Evolutionary conservation across 768 basidiomycete genomes (phyloP), one percentile per base, ranked within the genome.

Genomic region (Lactifluus piperatus): DNA sequence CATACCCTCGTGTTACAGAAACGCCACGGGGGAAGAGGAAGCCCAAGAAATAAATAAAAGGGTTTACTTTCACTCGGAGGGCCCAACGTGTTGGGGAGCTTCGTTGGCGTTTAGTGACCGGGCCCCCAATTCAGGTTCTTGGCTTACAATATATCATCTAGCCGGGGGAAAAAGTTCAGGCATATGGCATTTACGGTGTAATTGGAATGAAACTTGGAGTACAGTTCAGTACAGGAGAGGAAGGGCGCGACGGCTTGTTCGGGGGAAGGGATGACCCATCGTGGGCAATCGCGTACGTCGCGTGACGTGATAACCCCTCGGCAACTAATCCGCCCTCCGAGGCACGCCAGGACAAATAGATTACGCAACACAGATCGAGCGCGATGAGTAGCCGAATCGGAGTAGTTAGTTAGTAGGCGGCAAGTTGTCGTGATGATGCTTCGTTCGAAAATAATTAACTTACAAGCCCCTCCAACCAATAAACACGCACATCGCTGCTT

Each of bases 331-430:
- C 8, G 10, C 7, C n/a, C 7, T 57, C 56, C 56, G 56, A 51
- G 56, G 56, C 41, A 57, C 46, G n/a, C 48, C 8, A 48, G 49
- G 48, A 13, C 18, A 26, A 50, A 57, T 11, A 22, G 8, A 43
- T 57, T 57, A 51, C 56, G 41, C 49, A 29, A 44, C n/a, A 10
- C 41, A 34, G n/a, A 22, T 54, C 51, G n/a, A 51, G 24, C 48
- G 47, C 30, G 41, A 50, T 57, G 56, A 57, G 49, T 57, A 57
- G 49, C 56, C 56, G 56, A 57, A 56, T 52, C 51, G n/a, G n/a
- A n/a, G n/a, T 24, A 29, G 5, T 6, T 22, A 10, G 27, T 16
- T 22, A 9, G 36, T 10, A 11, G 18, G 45, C 26, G 36, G 34
- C 34, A 20, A 36, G 24, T 29, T 47, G 54, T 39, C 34, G 37